Conservation (phyloP, 2,329 filamentous ascomycete species). For the Calonectria pseudoturangicola region DNA sequence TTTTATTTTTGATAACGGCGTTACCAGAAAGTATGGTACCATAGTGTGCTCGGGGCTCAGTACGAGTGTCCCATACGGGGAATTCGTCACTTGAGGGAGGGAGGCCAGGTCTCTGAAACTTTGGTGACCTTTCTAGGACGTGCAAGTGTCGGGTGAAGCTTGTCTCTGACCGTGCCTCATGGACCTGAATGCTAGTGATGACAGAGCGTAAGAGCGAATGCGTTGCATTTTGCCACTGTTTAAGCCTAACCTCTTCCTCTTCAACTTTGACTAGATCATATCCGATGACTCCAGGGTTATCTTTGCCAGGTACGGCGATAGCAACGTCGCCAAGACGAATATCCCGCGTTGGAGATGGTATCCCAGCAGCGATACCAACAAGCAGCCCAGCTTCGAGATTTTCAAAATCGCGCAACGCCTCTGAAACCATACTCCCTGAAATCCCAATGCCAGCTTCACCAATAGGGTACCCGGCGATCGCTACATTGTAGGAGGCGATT, state of each 20-base stretch:
- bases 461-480: conserved; percentile 25
- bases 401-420: conserved; percentile 18
- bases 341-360: conserved; percentile 16
- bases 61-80: background rate
- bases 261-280: conserved; percentile 26
- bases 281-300: conserved; percentile 24
- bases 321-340: conserved; percentile 30
- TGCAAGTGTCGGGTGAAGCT: conserved; percentile 26
- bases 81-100: background rate
- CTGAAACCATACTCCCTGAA: conserved; percentile 25
- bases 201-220: conserved; percentile 25
- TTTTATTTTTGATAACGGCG: conserved; percentile 17
- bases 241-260: conserved; percentile 16
- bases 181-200: conserved; percentile 20
- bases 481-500: conserved; percentile 27
- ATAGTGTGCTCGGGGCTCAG: conserved; percentile 16
- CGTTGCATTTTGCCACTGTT: conserved; percentile 28
- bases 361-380: conserved; percentile 25
- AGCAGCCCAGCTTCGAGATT: conserved; percentile 8
- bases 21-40: conserved; percentile 26
- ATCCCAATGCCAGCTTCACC: conserved; percentile 24
- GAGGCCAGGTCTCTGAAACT: background rate
- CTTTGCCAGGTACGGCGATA: conserved; percentile 12
- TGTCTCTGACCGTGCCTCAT: background rate
- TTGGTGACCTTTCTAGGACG: conserved; percentile 1